These are phyloP conservation scores for Suillus luteus DNA, from an alignment of 768 basidiomycete species.

Conservation along the genomic window DNA sequence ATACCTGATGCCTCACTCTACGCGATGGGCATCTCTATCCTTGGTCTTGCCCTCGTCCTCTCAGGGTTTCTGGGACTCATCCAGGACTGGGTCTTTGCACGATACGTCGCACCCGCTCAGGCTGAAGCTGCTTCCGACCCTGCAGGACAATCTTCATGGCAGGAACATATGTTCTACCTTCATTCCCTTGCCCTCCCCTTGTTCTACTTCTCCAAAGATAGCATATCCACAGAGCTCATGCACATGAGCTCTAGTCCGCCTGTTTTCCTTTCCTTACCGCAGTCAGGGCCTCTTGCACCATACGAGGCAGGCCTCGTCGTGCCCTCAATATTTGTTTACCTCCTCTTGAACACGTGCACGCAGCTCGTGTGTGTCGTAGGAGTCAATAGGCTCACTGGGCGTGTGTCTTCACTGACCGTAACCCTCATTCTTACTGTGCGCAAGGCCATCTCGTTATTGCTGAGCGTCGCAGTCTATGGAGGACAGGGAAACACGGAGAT, in stretches of 20 bases:
- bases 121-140: slow-evolving; percentile 23
- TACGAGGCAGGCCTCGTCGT: slow-evolving; percentile 39
- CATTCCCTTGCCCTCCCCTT: slow-evolving; percentile 80
- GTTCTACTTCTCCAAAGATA: slow-evolving; percentile 62
- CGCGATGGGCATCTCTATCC: slow-evolving; percentile 68
- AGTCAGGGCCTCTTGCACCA: slow-evolving; percentile 14
- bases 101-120: slow-evolving; percentile 40
- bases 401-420: slow-evolving; percentile 73
- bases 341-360: slow-evolving; percentile 77
- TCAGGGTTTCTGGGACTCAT: slow-evolving; percentile 80
- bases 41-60: slow-evolving; percentile 75
- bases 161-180: slow-evolving; percentile 91
- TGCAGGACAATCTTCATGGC: slow-evolving; percentile 56
- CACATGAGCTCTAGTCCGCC: slow-evolving; percentile 17
- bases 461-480: slow-evolving; percentile 62
- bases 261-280: slow-evolving; percentile 17
- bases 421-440: slow-evolving; percentile 80
- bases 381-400: slow-evolving; percentile 81
- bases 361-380: slow-evolving; percentile 86
- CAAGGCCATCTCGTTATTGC: slow-evolving; percentile 74
- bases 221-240: slow-evolving; percentile 39
- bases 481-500: slow-evolving; percentile 46
- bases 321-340: slow-evolving; percentile 61
- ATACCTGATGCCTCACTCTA: slow-evolving; percentile 41
- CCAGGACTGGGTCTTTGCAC: slow-evolving; percentile 77